Conservation (phyloP, 2,329 filamentous ascomycete species). For the Didymella glomerata region DNA sequence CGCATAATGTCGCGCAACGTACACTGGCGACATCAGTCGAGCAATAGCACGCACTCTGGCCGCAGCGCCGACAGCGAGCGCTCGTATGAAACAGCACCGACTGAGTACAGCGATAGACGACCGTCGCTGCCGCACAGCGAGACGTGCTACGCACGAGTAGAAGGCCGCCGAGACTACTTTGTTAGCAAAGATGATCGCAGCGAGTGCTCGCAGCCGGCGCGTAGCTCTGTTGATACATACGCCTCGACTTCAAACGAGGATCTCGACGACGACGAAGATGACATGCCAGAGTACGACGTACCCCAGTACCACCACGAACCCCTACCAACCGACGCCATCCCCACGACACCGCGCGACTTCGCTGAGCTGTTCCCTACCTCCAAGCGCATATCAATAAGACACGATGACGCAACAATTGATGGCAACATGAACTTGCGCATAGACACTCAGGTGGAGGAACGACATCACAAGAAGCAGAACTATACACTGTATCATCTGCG, state of each 20-base stretch:
- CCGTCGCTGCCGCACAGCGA: constrained; percentile 42
- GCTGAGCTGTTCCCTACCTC: constrained; percentile 85
- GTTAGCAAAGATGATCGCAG: constrained; percentile 22
- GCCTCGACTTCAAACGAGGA: constrained; percentile 75
- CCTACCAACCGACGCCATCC: constrained; percentile 71
- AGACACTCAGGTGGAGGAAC: constrained; percentile 73
- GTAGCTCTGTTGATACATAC: constrained; percentile 79
- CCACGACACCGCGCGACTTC: constrained; percentile 84
- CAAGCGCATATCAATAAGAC: constrained; percentile 80
- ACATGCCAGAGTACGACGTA: constrained; percentile 62
- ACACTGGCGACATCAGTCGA: constrained; percentile 47
- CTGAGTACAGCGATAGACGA: constrained; percentile 45
- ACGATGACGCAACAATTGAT: constrained; percentile 88
- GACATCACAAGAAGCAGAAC: constrained; percentile 67
- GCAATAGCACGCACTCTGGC: constrained; percentile 42
- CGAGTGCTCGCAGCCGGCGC: constrained; percentile 38
- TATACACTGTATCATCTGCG: constrained; percentile 90
- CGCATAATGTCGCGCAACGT: constrained; percentile 44
- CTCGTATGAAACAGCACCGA: constrained; percentile 47
- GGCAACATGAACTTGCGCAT: constrained; percentile 97
- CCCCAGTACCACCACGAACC: constrained; percentile 69
- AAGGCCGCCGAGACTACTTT: constrained; percentile 41
- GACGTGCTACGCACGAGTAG: constrained; percentile 43
- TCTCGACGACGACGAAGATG: constrained; percentile 55
- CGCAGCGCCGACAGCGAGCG: constrained; percentile 44